phyloP scores from a whole-genome alignment of 805 yeast species.

The Saccharomycopsis vini region DNA sequence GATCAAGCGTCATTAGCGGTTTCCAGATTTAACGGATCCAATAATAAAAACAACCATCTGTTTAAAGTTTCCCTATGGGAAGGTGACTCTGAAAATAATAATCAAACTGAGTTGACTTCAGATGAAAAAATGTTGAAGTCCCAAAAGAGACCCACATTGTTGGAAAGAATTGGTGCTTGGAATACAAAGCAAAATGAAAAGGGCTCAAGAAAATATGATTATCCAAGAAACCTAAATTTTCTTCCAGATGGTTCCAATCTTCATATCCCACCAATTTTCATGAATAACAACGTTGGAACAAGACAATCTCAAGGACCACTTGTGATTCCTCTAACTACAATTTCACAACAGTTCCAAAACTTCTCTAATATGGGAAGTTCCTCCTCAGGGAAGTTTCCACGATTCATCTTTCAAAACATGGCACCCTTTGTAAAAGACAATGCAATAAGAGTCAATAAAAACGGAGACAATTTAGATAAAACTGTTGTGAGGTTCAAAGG shows the following conservation, averaged over 20 bases:
- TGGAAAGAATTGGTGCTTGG: not conserved
- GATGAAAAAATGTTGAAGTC: too few relatives aligned
- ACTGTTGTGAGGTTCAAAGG: not conserved
- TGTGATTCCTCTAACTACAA: constrained; percentile 2
- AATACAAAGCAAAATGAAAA: not conserved
- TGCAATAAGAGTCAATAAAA: not conserved
- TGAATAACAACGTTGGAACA: not conserved
- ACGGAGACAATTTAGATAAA: not conserved
- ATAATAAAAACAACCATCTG: not conserved
- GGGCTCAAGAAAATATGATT: too few relatives aligned
- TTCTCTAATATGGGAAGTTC: not conserved
- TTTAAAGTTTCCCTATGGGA: not conserved
- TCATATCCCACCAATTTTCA: not conserved
- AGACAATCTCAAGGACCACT: not conserved
- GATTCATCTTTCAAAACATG: not conserved
- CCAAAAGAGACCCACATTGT: not conserved
- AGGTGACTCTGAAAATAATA: not conserved
- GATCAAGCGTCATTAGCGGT: constrained; percentile 2
- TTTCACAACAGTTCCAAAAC: not conserved
- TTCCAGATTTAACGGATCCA: not conserved
- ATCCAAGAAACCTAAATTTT: too few relatives aligned
- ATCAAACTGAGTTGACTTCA: too few relatives aligned
- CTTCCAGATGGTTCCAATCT: too few relatives aligned
- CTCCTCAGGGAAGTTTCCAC: not conserved
- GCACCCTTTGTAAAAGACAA: not conserved